Conservation (phyloP, 495 filamentous ascomycete species). For the Geopyxis carbonaria region DNA sequence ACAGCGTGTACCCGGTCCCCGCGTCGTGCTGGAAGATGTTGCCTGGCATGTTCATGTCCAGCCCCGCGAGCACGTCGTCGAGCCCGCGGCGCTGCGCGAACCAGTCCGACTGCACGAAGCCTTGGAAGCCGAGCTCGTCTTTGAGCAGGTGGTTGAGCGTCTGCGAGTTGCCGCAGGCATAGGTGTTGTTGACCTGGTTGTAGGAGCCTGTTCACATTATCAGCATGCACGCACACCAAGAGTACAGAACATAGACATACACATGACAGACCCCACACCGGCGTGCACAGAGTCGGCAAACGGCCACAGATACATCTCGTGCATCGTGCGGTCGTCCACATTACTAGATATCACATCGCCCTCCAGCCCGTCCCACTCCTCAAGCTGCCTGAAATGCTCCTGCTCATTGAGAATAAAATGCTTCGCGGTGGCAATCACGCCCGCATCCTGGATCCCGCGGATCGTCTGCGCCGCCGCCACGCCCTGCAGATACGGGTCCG, state of each 20-base stretch:
- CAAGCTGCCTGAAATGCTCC: conserved; percentile 69
- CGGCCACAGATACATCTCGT: conserved; percentile 81
- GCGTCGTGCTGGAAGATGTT: conserved; percentile 64
- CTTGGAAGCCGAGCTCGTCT: conserved; percentile 75
- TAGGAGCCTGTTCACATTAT: conserved; percentile 42
- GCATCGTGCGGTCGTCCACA: conserved; percentile 62
- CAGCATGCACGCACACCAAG: conserved; percentile 38
- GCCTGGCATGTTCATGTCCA: conserved; percentile 97
- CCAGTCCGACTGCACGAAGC: conserved; percentile 89
- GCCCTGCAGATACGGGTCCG: conserved; percentile 59
- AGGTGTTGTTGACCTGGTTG: conserved; percentile 55
- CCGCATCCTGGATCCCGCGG: conserved; percentile 46
- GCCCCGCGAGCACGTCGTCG: conserved; percentile 57
- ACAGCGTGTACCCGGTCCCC: conserved; percentile 52
- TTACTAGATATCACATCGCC: conserved; percentile 57
- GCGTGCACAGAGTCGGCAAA: conserved; percentile 74
- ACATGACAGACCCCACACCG: conserved; percentile 75
- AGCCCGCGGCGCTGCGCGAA: conserved; percentile 74
- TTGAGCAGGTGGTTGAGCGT: conserved; percentile 83
- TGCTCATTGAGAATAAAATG: conserved; percentile 44
- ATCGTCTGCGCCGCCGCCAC: conserved; percentile 39
- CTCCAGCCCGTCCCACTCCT: conserved; percentile 19
- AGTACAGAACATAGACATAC: conserved; percentile 9
- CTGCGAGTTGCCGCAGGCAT: conserved; percentile 84
- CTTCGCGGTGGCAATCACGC: conserved; percentile 27